Base-by-base conservation (phyloP, 176 grass and related monocot genomes). In the Avena insularis region DNA sequence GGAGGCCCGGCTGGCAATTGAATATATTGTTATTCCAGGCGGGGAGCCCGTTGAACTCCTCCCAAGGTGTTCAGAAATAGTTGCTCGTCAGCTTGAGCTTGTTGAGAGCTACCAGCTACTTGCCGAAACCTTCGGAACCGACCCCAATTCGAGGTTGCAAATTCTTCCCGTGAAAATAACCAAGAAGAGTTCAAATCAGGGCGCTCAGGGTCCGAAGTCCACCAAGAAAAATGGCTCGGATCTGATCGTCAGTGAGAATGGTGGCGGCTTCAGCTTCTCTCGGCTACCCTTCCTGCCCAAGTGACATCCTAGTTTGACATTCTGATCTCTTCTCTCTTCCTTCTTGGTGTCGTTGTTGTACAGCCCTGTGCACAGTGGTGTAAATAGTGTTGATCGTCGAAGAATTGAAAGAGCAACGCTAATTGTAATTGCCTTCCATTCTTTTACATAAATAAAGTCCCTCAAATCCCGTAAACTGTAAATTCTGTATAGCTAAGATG, bases 51-150 rank as follows among this genome's bases (percentile, higher is more conserved):
- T 99, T 9, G 94, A 96, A 74, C 94, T 98, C 38, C 92, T 98
- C 35, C 97, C 97, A 76, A 90, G 97, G 90, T 99, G 97, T 91
- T 96, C 94, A 47, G 97, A 96, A 81, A 96, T 99, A 56, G 91
- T 99, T 80, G 94, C 97, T 68, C 92, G 92, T 64, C 97, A 99
- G 72, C 87, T 99, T 51, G 94, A 96, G 90, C 94, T 99, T 21
- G 97, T 99, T 12, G 92, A 99, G 76, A 99, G 94, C 90, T 99
- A 96, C 72, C 97, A 99, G 87, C 87, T 99, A n/a, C 82, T 93
- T 2, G 94, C 97, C 12, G 94, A 99, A 88, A 94, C 90, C 31
- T 96, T 91, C 29, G 97, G 89, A 84, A 99, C 94, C 6, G 92
- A 98, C 79, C 88, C 85, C 74, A 95, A 93, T 84, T 90, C 94